These are phyloP conservation scores for Phaeosphaeria sp. DNA, from an alignment of 2,329 filamentous ascomycete species.

Conservation along the genomic window DNA sequence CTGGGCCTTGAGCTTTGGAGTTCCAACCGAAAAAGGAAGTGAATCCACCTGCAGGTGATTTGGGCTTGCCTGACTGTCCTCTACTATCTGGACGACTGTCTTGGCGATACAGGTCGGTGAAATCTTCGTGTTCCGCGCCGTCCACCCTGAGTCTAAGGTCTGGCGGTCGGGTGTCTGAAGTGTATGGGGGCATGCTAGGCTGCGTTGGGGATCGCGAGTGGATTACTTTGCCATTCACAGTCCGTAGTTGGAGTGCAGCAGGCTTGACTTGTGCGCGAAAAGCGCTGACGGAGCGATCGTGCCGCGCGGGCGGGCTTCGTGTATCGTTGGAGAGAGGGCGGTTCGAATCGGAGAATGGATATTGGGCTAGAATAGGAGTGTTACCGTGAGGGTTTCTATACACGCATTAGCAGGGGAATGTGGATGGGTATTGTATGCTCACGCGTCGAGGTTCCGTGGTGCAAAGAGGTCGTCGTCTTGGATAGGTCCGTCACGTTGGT, in stretches of 20 bases:
- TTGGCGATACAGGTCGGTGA: slow-evolving; percentile 43
- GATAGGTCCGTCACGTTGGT: slow-evolving; percentile 21
- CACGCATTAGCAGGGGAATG: slow-evolving; percentile 2
- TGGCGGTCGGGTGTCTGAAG: slow-evolving; percentile 31
- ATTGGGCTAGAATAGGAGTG: slow-evolving; percentile 38
- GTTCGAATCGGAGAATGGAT: slow-evolving; percentile 29
- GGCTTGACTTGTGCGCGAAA: slow-evolving; percentile 23
- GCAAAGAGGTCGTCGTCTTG: slow-evolving; percentile 43
- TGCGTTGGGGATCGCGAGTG: slow-evolving; percentile 47
- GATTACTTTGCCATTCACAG: slow-evolving; percentile 26
- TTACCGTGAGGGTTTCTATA: slow-evolving; percentile 44
- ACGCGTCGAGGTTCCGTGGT: slow-evolving; percentile 49
- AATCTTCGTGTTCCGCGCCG: slow-evolving; percentile 46
- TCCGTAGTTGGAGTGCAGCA: slow-evolving; percentile 33
- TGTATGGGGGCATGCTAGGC: slow-evolving; percentile 47
- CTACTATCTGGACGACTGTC: slow-evolving; percentile 20
- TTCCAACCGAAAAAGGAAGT: slow-evolving; percentile 74
- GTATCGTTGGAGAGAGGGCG: slow-evolving; percentile 27
- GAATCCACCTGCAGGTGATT: slow-evolving; percentile 60
- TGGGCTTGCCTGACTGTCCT: slow-evolving; percentile 45
- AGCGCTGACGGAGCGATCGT: slow-evolving; percentile 47
- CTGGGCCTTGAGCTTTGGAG: slow-evolving; percentile 59
- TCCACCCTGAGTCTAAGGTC: slow-evolving; percentile 45
- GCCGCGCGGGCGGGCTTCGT: slow-evolving; percentile 30
- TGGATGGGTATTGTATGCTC: slow-evolving; percentile 16